A percentile compares a stretch with the other conserved stretches of the same genome.
Conservation (phyloP, 2,329 filamentous ascomycete genomes). For the Calonectria pauciramosa region DNA sequence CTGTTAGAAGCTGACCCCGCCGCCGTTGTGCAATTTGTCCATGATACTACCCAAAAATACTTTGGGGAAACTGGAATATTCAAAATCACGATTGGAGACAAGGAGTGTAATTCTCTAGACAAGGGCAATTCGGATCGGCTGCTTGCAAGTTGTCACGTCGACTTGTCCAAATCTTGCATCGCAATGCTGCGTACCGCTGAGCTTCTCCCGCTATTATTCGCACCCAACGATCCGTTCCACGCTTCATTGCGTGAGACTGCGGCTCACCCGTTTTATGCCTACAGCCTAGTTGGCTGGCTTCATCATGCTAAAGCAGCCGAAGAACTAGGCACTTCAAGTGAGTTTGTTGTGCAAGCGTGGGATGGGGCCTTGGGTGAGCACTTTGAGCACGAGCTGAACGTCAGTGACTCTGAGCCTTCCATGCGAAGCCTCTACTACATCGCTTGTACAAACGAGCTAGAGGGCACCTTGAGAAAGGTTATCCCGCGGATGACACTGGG, state of each 20-base stretch:
- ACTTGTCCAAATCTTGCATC: background rate
- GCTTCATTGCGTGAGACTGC: background rate
- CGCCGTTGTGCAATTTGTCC: background rate
- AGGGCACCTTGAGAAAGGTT: background rate
- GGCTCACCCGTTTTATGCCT: background rate
- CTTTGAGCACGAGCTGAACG: background rate
- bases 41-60: background rate
- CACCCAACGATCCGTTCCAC: background rate
- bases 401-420: background rate
- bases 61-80: background rate
- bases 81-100: background rate
- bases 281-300: background rate
- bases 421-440: background rate
- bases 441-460: background rate
- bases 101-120: background rate
- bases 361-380: background rate
- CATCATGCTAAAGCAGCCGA: background rate
- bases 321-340: background rate
- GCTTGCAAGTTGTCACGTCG: background rate
- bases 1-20: background rate
- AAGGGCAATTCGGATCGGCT: background rate
- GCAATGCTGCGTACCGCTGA: background rate
- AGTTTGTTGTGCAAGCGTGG: background rate
- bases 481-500: background rate
- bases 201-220: background rate